Evolutionary conservation across 2,329 filamentous ascomycete genomes (phyloP).

Genomic region (Alternaria sp.): DNA sequence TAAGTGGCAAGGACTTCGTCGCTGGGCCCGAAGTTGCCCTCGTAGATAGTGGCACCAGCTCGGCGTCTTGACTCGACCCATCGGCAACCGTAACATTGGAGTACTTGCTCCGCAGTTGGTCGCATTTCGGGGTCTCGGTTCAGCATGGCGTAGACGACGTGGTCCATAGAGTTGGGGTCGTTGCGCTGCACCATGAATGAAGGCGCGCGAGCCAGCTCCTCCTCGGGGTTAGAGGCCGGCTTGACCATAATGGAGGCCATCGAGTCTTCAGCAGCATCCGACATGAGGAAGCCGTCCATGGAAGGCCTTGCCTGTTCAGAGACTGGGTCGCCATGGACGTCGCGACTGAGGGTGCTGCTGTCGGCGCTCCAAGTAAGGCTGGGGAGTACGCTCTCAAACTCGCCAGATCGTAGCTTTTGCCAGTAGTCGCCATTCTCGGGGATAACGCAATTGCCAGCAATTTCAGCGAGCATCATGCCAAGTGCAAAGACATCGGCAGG

Average conservation of each 20-base stretch:
- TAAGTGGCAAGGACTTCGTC: conserved; percentile 63
- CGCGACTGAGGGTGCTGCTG: conserved; percentile 71
- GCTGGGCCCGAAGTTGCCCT: conserved; percentile 91
- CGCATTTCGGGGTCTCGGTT: conserved; percentile 75
- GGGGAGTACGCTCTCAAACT: conserved; percentile 82
- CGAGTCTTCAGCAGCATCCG: conserved; percentile 50
- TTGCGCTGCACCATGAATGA: conserved; percentile 84
- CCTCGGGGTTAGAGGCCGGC: conserved; percentile 38
- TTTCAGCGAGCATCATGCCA: conserved; percentile 93
- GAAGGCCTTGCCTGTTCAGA: conserved; percentile 28
- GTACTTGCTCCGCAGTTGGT: conserved; percentile 76
- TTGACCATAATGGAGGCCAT: conserved; percentile 49
- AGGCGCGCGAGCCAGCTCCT: conserved; percentile 74
- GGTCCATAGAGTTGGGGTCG: conserved; percentile 79
- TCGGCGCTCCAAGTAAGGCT: conserved; percentile 83
- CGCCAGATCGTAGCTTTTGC: conserved; percentile 87
- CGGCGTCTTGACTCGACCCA: conserved; percentile 82
- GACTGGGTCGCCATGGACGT: conserved; percentile 64
- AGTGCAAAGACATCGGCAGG: conserved; percentile 93
- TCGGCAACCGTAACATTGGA: conserved; percentile 74
- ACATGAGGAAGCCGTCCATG: conserved; percentile 40
- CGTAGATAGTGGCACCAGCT: conserved; percentile 91
- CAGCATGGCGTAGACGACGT: conserved; percentile 88
- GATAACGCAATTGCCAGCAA: conserved; percentile 90
- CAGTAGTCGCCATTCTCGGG: conserved; percentile 92